phyloP scores from a whole-genome alignment of 106 monocot genomes.

The Iris macrosiphon region DNA sequence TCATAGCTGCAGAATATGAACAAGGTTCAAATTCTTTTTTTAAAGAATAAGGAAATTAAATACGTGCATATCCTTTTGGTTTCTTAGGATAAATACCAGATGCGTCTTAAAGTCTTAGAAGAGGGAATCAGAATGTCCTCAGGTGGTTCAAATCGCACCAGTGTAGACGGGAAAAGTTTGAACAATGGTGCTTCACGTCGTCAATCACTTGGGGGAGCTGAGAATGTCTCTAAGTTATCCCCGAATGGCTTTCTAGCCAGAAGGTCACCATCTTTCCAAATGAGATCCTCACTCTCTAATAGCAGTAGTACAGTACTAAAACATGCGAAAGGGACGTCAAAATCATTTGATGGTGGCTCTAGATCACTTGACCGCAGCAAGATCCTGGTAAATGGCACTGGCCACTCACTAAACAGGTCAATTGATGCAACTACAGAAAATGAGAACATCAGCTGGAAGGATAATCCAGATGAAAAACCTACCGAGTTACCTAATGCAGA shows the following conservation, averaged over 20 bases:
- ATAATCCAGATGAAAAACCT: slow-evolving; percentile 41
- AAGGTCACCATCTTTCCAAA: slow-evolving; percentile 59
- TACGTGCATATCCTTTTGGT: neutral
- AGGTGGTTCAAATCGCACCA: slow-evolving; percentile 29
- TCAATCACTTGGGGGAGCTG: slow-evolving; percentile 83
- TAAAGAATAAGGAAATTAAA: neutral
- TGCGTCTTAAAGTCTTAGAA: slow-evolving; percentile 84
- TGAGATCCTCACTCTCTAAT: slow-evolving; percentile 57
- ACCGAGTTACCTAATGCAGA: slow-evolving; percentile 29
- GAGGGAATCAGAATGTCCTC: slow-evolving; percentile 68
- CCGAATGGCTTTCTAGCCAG: slow-evolving; percentile 56
- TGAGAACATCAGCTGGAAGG: slow-evolving; percentile 40
- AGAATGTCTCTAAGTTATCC: slow-evolving; percentile 42
- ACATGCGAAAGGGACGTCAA: slow-evolving; percentile 90
- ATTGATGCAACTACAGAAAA: slow-evolving; percentile 25
- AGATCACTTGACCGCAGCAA: slow-evolving; percentile 67
- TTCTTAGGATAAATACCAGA: slow-evolving; percentile 73
- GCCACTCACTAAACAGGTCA: slow-evolving; percentile 41
- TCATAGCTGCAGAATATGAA: neutral
- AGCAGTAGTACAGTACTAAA: slow-evolving; percentile 64
- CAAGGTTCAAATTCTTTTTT: neutral
- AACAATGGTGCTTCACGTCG: slow-evolving; percentile 71
- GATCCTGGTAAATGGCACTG: slow-evolving; percentile 38
- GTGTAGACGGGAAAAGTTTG: slow-evolving; percentile 32
- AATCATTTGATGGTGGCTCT: slow-evolving; percentile 93